Conservation (phyloP, 805 yeast species). For the Kluyveromyces aestuarii region DNA sequence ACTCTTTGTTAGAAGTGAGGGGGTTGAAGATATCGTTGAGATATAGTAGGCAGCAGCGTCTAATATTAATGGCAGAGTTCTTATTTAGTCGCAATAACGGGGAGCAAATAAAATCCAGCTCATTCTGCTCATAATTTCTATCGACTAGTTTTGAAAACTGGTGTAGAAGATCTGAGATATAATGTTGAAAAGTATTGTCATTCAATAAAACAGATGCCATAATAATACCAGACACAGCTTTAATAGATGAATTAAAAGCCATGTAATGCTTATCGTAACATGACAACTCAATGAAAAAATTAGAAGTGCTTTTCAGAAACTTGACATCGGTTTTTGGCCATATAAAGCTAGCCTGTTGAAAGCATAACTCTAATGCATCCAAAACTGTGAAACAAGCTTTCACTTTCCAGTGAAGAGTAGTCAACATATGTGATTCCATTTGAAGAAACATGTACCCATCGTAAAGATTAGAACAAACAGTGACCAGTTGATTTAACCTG, state of each 20-base stretch:
- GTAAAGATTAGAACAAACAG: slow-evolving; percentile 58
- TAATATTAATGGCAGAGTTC: slow-evolving; percentile 11
- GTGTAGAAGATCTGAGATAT: neutral
- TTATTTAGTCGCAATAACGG: slow-evolving; percentile 3
- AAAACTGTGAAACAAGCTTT: slow-evolving; percentile 13
- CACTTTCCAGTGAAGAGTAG: slow-evolving; percentile 59
- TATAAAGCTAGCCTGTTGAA: slow-evolving; percentile 1
- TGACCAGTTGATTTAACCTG: slow-evolving; percentile 51
- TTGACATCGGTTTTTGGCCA: neutral
- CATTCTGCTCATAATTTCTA: neutral
- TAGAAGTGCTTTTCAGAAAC: neutral
- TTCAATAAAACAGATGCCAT: slow-evolving; percentile 43
- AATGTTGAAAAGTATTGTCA: neutral
- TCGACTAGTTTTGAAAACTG: neutral
- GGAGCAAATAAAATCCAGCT: neutral
- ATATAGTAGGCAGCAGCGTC: slow-evolving; percentile 14
- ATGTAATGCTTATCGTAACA: slow-evolving; percentile 42
- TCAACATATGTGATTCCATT: slow-evolving; percentile 71
- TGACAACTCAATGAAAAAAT: slow-evolving; percentile 47
- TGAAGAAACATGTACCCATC: slow-evolving; percentile 56
- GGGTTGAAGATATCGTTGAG: slow-evolving; percentile 14
- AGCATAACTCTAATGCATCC: slow-evolving; percentile 11
- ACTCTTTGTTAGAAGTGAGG: slow-evolving; percentile 2
- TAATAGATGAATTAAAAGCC: slow-evolving; percentile 36
- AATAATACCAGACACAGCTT: slow-evolving; percentile 41